Conservation (phyloP, 2,329 filamentous ascomycete species). For the Alternaria brassicae region DNA sequence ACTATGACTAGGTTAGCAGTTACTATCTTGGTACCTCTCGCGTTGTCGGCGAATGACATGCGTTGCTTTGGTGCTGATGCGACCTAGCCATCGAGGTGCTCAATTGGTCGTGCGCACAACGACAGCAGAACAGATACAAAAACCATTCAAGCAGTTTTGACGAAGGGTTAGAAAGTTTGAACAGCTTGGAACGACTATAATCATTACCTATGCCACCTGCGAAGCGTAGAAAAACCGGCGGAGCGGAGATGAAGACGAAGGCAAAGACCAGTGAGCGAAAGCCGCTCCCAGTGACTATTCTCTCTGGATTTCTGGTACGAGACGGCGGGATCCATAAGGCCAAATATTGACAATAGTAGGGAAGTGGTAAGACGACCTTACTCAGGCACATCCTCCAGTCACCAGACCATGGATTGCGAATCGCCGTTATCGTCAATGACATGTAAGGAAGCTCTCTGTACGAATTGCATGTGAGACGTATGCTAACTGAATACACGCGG, state of each 20-base stretch:
- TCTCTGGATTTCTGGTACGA: constrained; percentile 65
- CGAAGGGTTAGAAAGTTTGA: not conserved
- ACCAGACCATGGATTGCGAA: constrained; percentile 68
- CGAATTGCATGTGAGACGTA: not conserved
- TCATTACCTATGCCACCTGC: constrained; percentile 25
- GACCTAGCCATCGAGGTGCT: constrained; percentile 40
- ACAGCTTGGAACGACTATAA: not conserved
- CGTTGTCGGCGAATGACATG: constrained; percentile 16
- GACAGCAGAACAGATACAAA: constrained; percentile 25
- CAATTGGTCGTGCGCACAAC: constrained; percentile 38
- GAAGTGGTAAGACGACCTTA: constrained; percentile 74
- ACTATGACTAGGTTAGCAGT: not conserved
- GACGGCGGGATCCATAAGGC: not conserved
- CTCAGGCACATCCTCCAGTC: constrained; percentile 72
- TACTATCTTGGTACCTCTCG: not conserved
- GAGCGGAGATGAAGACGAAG: constrained; percentile 14
- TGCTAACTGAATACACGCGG: not conserved
- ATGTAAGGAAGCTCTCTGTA: constrained; percentile 50
- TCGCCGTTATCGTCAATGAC: constrained; percentile 73
- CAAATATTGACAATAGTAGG: constrained; percentile 52
- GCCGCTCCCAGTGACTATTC: constrained; percentile 64
- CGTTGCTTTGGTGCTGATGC: constrained; percentile 38
- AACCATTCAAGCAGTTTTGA: constrained; percentile 13
- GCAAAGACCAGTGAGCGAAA: constrained; percentile 22
- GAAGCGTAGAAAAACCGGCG: constrained; percentile 28